A percentile compares a stretch with the other conserved stretches of the same genome.
Evolutionary conservation across 2,329 filamentous ascomycete species (phyloP).

Genomic region (Paraconiothyrium sp.): DNA sequence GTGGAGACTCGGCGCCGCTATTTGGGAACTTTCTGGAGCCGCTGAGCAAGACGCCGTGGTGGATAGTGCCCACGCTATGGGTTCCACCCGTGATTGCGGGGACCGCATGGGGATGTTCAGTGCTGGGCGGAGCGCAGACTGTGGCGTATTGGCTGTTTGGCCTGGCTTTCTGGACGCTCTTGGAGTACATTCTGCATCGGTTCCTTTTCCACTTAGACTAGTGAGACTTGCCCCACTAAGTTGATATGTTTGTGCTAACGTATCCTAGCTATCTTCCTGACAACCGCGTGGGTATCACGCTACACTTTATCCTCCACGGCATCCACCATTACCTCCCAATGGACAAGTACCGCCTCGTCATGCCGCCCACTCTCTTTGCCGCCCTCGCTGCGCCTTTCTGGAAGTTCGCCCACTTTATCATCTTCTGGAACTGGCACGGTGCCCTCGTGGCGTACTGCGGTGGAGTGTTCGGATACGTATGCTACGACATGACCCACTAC

Average conservation of each 20-base stretch:
- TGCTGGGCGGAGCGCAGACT: slow-evolving; percentile 61
- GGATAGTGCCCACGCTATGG: slow-evolving; percentile 85
- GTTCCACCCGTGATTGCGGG: slow-evolving; percentile 81
- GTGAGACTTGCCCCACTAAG: slow-evolving; percentile 62
- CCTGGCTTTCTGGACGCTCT: slow-evolving; percentile 82
- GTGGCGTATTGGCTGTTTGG: slow-evolving; percentile 75
- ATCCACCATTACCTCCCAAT: slow-evolving; percentile 99
- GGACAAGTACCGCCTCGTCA: slow-evolving; percentile 96
- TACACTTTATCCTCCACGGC: slow-evolving; percentile 94
- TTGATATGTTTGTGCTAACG: slow-evolving; percentile 24
- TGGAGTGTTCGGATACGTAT: slow-evolving; percentile 93
- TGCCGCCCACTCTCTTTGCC: slow-evolving; percentile 91
- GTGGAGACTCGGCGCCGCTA: slow-evolving; percentile 87
- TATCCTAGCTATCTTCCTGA: slow-evolving; percentile 80
- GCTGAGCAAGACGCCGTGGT: slow-evolving; percentile 95
- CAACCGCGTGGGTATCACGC: slow-evolving; percentile 83
- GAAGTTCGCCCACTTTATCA: slow-evolving; percentile 83
- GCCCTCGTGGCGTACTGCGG: slow-evolving; percentile 84
- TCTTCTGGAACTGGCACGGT: slow-evolving; percentile 85
- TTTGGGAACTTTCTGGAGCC: slow-evolving; percentile 99
- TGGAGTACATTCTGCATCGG: slow-evolving; percentile 89
- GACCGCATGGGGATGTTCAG: slow-evolving; percentile 69
- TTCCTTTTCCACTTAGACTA: slow-evolving; percentile 94
- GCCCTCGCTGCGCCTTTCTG: slow-evolving; percentile 89
- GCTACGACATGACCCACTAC: slow-evolving; percentile 98